A percentile compares a stretch with the other conserved stretches of the same genome.
Conservation (phyloP, 2,329 filamentous ascomycete genomes). For the Anthostomella pinea region DNA sequence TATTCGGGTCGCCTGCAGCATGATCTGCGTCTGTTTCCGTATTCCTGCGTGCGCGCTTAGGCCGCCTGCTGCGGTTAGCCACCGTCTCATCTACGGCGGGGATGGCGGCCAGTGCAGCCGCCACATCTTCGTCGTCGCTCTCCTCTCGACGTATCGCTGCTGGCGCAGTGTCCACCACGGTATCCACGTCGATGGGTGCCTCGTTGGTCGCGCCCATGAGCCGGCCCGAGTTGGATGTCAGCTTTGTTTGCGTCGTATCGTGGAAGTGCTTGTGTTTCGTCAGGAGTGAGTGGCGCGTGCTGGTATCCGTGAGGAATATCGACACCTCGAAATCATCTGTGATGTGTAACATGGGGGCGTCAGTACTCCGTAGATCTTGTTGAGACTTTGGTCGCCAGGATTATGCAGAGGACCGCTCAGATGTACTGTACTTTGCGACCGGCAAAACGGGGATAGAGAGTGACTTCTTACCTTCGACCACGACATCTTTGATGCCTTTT, state of each 20-base stretch:
- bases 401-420: constrained; percentile 13
- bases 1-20: constrained; percentile 28
- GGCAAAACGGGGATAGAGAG: constrained; percentile 13
- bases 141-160: constrained; percentile 51
- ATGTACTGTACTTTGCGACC: constrained; percentile 16
- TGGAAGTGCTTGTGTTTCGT: constrained; percentile 80
- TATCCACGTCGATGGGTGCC: constrained; percentile 52
- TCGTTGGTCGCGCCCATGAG: constrained; percentile 57
- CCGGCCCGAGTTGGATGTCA: constrained; percentile 61
- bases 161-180: constrained; percentile 33
- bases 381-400: constrained; percentile 3
- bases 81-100: constrained; percentile 39
- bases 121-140: constrained; percentile 56
- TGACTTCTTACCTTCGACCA: constrained; percentile 63
- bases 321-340: constrained; percentile 93
- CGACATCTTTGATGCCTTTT: constrained; percentile 82
- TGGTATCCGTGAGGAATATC: constrained; percentile 86
- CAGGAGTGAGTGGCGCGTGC: constrained; percentile 80
- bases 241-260: constrained; percentile 50
- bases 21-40: constrained; percentile 23
- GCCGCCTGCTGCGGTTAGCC: constrained; percentile 25
- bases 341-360: constrained; percentile 20
- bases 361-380: constrained; percentile 16
- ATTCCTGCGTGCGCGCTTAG: constrained; percentile 32
- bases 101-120: constrained; percentile 53